These are phyloP conservation scores for Pichia kudriavzevii DNA, from an alignment of 1,139 yeast genomes.

Conservation along the genomic window DNA sequence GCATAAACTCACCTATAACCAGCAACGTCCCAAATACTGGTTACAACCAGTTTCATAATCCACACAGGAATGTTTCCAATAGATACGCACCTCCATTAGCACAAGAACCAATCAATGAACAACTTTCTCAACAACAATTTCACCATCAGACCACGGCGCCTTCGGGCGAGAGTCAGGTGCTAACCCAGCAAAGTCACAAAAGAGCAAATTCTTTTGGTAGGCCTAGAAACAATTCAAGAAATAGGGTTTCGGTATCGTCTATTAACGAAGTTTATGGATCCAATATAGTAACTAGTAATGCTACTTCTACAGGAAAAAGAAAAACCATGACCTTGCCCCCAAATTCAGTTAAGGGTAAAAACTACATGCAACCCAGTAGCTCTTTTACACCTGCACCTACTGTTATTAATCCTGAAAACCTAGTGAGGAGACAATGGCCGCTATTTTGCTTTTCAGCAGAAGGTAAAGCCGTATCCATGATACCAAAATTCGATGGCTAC, in stretches of 20 bases:
- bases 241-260: conserved; percentile 13
- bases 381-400: conserved; percentile 27
- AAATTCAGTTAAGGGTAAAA: conserved; percentile 4
- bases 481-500: conserved; percentile 34
- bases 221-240: conserved; percentile 1
- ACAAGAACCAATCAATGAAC: conserved; percentile 3
- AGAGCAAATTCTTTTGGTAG: conserved; percentile 2
- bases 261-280: conserved; percentile 24
- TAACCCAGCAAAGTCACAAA: not conserved
- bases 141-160: not conserved
- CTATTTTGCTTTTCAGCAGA: conserved; percentile 61
- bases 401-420: conserved; percentile 28
- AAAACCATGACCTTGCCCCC: conserved; percentile 23
- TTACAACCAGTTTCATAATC: not conserved
- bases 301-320: conserved; percentile 17
- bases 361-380: conserved; percentile 2
- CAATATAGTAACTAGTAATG: conserved; percentile 20
- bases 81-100: conserved; percentile 2
- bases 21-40: not conserved
- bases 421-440: conserved; percentile 58
- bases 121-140: conserved; percentile 2
- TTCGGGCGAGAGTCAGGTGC: not conserved
- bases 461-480: conserved; percentile 36
- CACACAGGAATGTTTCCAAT: not conserved
- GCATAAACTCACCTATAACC: conserved; percentile 4